Evolutionary conservation across 768 basidiomycete genomes (phyloP).

Genomic region (Suillus weaverae): DNA sequence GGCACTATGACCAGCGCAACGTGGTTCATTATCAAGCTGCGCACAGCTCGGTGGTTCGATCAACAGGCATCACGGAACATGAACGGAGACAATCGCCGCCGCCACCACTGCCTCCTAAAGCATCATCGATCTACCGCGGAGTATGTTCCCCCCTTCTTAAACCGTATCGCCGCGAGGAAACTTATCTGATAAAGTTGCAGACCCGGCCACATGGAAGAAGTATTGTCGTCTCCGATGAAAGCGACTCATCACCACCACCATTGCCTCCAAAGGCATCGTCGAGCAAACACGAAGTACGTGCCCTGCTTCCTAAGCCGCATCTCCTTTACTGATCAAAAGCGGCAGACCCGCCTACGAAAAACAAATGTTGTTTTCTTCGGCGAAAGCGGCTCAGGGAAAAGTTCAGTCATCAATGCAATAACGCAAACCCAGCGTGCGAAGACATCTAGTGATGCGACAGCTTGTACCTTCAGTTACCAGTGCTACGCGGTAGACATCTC

Average conservation of each 20-base stretch:
- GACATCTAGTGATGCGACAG: slow-evolving; percentile 33
- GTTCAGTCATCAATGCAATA: slow-evolving; percentile 32
- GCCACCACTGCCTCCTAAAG: not conserved
- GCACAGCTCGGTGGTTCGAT: not conserved
- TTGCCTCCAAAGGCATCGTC: not conserved
- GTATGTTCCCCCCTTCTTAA: not conserved
- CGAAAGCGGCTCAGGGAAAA: not conserved
- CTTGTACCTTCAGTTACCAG: slow-evolving; percentile 35
- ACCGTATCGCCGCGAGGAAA: not conserved
- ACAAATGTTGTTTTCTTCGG: slow-evolving; percentile 3
- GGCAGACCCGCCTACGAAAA: not conserved
- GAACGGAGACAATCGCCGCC: too few relatives aligned
- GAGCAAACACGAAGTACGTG: not conserved
- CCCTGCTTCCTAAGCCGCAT: not conserved
- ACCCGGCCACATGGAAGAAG: too few relatives aligned
- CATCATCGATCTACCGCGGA: not conserved
- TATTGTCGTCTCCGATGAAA: too few relatives aligned
- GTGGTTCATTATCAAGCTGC: not conserved
- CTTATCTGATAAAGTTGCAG: too few relatives aligned
- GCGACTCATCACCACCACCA: not conserved
- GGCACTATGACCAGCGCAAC: not conserved
- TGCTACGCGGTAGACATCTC: slow-evolving; percentile 28
- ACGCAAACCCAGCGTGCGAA: slow-evolving; percentile 23
- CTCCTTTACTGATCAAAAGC: not conserved
- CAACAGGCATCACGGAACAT: not conserved